Percentiles rank a stretch among this genome's conserved stretches.
Evolutionary conservation across 1,284 basidiomycete genomes (phyloP).

Genomic region (Austroboletus niveus): DNA sequence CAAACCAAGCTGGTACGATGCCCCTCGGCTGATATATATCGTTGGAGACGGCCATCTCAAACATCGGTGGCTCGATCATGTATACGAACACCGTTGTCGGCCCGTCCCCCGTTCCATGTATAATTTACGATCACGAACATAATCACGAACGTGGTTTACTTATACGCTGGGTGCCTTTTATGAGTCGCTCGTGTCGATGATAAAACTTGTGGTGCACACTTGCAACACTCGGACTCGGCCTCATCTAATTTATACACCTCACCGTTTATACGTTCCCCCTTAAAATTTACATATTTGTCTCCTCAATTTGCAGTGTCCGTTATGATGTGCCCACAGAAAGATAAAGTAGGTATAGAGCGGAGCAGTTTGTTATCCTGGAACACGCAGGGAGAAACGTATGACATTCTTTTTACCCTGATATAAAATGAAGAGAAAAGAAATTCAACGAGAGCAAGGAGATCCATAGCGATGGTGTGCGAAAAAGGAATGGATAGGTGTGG

Average conservation of each 20-base stretch:
- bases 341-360: slow-evolving; percentile 21
- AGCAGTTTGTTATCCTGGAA: slow-evolving; percentile 6
- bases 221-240: too few relatives aligned
- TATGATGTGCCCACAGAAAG: slow-evolving; percentile 9
- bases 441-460: slow-evolving; percentile 3
- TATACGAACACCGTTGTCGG: not conserved
- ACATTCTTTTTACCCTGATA: not conserved
- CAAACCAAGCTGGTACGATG: slow-evolving; percentile 25
- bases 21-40: slow-evolving; percentile 32
- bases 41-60: too few relatives aligned
- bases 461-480: slow-evolving; percentile 7
- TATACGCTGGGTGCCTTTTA: not conserved
- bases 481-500: slow-evolving; percentile 2
- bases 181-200: not conserved
- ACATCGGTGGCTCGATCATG: slow-evolving; percentile 6
- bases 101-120: not conserved
- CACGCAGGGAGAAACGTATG: not conserved
- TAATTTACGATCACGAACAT: not conserved
- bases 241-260: too few relatives aligned
- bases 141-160: too few relatives aligned
- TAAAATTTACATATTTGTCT: slow-evolving; percentile 21
- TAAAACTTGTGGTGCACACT: too few relatives aligned
- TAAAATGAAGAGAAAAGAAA: not conserved
- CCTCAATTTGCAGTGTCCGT: slow-evolving; percentile 14
- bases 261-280: not conserved